Base-by-base conservation (phyloP, 2,329 filamentous ascomycete genomes). In the Ophiostoma australiae region DNA sequence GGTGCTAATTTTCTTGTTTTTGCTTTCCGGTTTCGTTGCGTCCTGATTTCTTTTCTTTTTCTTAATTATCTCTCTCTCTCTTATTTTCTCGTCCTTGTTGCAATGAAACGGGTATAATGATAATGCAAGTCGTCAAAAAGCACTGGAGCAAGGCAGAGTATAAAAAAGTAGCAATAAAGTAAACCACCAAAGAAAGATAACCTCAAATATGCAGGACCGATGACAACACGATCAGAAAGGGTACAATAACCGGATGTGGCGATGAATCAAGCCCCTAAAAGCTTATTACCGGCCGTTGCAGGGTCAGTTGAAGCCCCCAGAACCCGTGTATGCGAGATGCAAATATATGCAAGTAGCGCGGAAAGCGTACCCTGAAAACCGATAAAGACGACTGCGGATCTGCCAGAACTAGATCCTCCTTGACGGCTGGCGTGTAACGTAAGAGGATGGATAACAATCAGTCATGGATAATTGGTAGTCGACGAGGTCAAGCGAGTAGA, bases 381-480 rank as follows among this genome's bases (percentile, higher is more conserved):
- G 58, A 63, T 63, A 63, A 63, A 35, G 27, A 20, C 5, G 23
- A 17, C 27, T 33, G 58, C 27, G 58, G 58, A 63, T 63, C 58
- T 63, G 23, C 11, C 15, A 63, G 27, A 20, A 63, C 39, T 41
- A 41, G 39, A 41, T 63, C 5, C 20, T 55, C 23, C 35, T 33
- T 35, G 58, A 33, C 52, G 52, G 10, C 23, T 7, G 39, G 66
- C 7, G 66, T 48, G 66, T 31, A 67, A 67, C 66, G 66, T 67
- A 67, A 67, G 37, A 67, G 37, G 23, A 44, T 27, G 66, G 39
- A 67, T 67, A 67, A 31, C 39, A 67, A 44, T 67, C 35, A 39
- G 66, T 67, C 66, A 67, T 67, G 66, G 66, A 27, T 41, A 44
- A 41, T 66, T 39, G 66, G 66, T 39, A 44, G 66, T 27, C 31